Evolutionary conservation across 2,329 filamentous ascomycete species (phyloP), one percentile per base, ranked within the genome.

Genomic region (Penicillium sclerotigenum): DNA sequence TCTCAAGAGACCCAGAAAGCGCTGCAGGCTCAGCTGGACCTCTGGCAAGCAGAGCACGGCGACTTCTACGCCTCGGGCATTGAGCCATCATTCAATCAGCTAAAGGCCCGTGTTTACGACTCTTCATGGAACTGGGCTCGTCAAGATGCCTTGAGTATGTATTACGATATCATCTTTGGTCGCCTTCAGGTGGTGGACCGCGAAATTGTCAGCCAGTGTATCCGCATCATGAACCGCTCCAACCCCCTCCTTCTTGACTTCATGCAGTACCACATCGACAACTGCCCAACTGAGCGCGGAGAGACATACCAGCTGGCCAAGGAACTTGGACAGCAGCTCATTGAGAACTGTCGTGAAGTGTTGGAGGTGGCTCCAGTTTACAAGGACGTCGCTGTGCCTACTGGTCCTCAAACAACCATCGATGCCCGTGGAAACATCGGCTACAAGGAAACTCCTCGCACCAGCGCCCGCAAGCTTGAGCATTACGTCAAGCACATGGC

Each of bases 191-290:
- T 87, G 47, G 89, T 99, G 38, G 94, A 99, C 70, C 90, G 94
- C 61, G 94, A 99, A 75, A 99, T 97, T 68, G 94, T 99, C 72
- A 97, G 92, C 77, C 92, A 92, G 74, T 99, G 94, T 78, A 97
- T 99, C 70, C 89, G 91, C 65, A 94, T 99, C 77, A 99, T 99
- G 94, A 99, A 97, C 80, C 89, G 94, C 60, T 96, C 94, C 33
- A 99, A 97, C 73, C 94, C 94, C 2, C 88, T 90, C 34, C 85
- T 99, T 1, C 84, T 99, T 56, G 93, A 99, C 66, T 99, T 97
- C 77, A 99, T 99, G 94, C 94, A 99, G 73, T 97, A 99, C 69
- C 94, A 99, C 79, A 99, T 99, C 70, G 94, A 99, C 70, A 94
- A 97, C 80, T 97, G 93, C 79, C 94, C 94, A 0, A 92, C 92